Evolutionary conservation across 2,329 filamentous ascomycete species (phyloP).

Genomic region (Pseudophaeomoniella oleicola): DNA sequence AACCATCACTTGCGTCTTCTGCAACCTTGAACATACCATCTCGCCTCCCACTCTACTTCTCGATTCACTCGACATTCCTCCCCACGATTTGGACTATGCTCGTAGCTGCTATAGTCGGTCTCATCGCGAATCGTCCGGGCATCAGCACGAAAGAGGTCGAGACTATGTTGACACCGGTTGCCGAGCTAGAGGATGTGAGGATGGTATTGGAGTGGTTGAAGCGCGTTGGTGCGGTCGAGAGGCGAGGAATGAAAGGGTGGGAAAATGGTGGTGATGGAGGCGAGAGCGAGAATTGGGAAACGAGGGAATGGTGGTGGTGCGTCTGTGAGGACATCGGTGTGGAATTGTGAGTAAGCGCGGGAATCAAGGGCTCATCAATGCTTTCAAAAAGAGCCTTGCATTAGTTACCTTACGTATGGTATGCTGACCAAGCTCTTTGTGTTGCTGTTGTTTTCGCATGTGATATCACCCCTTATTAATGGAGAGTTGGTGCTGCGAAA

Average conservation of each 20-base stretch:
- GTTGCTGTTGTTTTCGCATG: too few relatives aligned
- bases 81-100: slow-evolving; percentile 25
- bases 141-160: slow-evolving; percentile 19
- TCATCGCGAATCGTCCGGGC: slow-evolving; percentile 26
- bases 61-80: slow-evolving; percentile 27
- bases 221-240: slow-evolving; percentile 12
- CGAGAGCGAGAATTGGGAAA: slow-evolving; percentile 2
- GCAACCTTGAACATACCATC: slow-evolving; percentile 6
- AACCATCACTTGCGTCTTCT: not conserved
- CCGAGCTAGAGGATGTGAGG: slow-evolving; percentile 27
- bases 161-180: slow-evolving; percentile 20
- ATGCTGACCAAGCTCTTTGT: too few relatives aligned
- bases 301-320: slow-evolving; percentile 5
- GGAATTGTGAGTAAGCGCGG: too few relatives aligned
- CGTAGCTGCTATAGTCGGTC: slow-evolving; percentile 24
- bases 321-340: too few relatives aligned
- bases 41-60: slow-evolving; percentile 32
- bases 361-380: too few relatives aligned
- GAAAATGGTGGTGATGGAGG: slow-evolving; percentile 1
- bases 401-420: too few relatives aligned
- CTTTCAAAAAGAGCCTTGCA: too few relatives aligned
- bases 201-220: slow-evolving; percentile 26
- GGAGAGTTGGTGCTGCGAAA: too few relatives aligned
- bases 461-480: too few relatives aligned
- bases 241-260: not conserved